A percentile compares a stretch with the other conserved stretches of the same genome.
phyloP scores from a whole-genome alignment of 2,329 filamentous ascomycete species.

The Aspergillus carbonarius region DNA sequence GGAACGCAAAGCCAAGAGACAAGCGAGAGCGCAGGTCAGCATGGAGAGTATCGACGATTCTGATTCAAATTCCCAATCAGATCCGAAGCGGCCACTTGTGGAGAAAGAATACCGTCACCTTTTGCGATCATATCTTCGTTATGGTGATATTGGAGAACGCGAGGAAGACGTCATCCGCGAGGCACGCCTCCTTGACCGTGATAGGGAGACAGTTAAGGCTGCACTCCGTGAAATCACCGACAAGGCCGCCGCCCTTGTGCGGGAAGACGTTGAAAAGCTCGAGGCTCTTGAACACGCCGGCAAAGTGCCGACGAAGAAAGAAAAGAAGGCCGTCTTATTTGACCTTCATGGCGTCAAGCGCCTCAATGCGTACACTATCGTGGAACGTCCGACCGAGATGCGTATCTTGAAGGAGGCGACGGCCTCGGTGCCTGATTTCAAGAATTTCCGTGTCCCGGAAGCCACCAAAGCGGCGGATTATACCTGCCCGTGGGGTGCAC shows the following conservation, averaged over 20 bases:
- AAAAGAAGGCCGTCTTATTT: conserved; percentile 94
- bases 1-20: conserved; percentile 68
- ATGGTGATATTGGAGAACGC: conserved; percentile 84
- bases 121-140: conserved; percentile 85
- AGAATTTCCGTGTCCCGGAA: conserved; percentile 81
- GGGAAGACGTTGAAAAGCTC: conserved; percentile 67
- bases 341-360: conserved; percentile 92
- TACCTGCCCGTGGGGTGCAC: conserved; percentile 84
- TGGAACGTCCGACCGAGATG: conserved; percentile 87
- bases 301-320: conserved; percentile 89
- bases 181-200: conserved; percentile 78
- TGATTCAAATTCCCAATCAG: conserved; percentile 61
- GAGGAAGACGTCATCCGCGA: conserved; percentile 84
- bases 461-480: conserved; percentile 92
- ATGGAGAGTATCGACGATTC: conserved; percentile 70
- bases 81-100: conserved; percentile 84
- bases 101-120: conserved; percentile 94
- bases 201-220: conserved; percentile 72
- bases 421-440: conserved; percentile 63
- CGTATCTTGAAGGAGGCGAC: conserved; percentile 77
- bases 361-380: conserved; percentile 90
- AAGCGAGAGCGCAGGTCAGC: conserved; percentile 63
- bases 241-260: conserved; percentile 66
- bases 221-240: conserved; percentile 78
- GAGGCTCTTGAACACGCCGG: conserved; percentile 68